Base-by-base conservation (phyloP, 805 yeast species). In the Blastobotrys attinorum region DNA sequence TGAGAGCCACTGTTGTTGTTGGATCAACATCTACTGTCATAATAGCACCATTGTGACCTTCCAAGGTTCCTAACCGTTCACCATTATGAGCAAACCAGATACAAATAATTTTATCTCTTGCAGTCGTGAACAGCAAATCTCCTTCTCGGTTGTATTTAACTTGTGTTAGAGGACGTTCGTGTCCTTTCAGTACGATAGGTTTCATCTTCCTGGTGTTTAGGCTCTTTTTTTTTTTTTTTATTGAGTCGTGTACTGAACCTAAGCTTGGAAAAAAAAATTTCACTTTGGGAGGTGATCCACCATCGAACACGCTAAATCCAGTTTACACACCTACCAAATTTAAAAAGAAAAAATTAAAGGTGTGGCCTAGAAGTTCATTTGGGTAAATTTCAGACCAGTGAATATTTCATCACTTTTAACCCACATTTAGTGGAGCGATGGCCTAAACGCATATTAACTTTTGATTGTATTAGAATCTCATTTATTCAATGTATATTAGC, bases 81-180 rank as follows among this genome's bases (percentile, higher is more conserved):
- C 99, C 99, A 63, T 89, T 90, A 50, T 83, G 80, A 23, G 97
- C 78, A 66, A 76, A 92, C 97, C 97, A 94, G 49, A 90, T 81
- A 38, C 89, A 81, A 1, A 94, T 95, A 43, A 80, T 77, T 56
- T 76, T 75, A 74, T 92, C 98, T 66, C 92, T 88, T 51, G 96
- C 87, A 33, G 86, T 89, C 8, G 97, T 81, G 62, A 92, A 82
- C 45, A 92, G 75, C 54, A 92, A 67, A 64, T 92, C 99, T 37
- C 99, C 99, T 60, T 94, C 97, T 50, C 79, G 75, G 76, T 92
- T 92, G 71, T 81, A 92, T 63, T 85, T 90, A 56, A 92, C 89
- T 73, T 92, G 97, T 39, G 97, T 89, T 57, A 92, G 71, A 53
- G 97, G 87, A 77, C 98, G 95, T 71, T 86, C 96, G 69, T 92